Conservation (phyloP, 352 stramenopile genomes). For the Pythium graminicola region DNA sequence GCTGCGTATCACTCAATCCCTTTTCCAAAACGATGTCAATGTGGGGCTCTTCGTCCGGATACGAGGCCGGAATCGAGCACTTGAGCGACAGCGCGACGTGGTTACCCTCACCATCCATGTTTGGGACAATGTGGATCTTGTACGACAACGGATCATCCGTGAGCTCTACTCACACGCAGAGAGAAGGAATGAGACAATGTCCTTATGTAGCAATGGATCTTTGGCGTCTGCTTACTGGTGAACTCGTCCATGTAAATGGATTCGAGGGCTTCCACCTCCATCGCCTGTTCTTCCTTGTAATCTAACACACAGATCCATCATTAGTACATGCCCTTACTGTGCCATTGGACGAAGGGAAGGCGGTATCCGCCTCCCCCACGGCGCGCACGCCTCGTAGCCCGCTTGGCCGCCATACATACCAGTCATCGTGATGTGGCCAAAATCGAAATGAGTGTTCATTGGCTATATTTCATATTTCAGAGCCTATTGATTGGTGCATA, state of each 20-base stretch:
- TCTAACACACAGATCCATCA: conserved; percentile 22
- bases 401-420: conserved; percentile 20
- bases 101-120: conserved; percentile 81
- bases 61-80: conserved; percentile 69
- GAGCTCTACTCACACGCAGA: conserved; percentile 41
- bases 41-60: conserved; percentile 65
- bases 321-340: not conserved
- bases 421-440: conserved; percentile 28
- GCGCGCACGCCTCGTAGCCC: not conserved
- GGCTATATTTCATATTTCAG: conserved; percentile 16
- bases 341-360: not conserved
- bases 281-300: conserved; percentile 84
- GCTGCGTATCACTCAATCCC: conserved; percentile 65
- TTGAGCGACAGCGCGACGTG: conserved; percentile 72
- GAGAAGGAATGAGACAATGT: not conserved
- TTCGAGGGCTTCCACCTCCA: conserved; percentile 86
- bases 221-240: conserved; percentile 43
- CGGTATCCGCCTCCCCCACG: not conserved
- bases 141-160: conserved; percentile 65
- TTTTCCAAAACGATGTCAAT: conserved; percentile 76
- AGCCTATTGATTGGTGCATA: conserved; percentile 18
- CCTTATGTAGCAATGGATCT: not conserved
- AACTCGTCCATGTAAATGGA: conserved; percentile 90
- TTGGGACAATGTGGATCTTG: conserved; percentile 75
- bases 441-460: conserved; percentile 19